These are phyloP conservation scores for Trichocomaceae sp. DNA, from an alignment of 2,329 filamentous ascomycete genomes.

Conservation along the genomic window DNA sequence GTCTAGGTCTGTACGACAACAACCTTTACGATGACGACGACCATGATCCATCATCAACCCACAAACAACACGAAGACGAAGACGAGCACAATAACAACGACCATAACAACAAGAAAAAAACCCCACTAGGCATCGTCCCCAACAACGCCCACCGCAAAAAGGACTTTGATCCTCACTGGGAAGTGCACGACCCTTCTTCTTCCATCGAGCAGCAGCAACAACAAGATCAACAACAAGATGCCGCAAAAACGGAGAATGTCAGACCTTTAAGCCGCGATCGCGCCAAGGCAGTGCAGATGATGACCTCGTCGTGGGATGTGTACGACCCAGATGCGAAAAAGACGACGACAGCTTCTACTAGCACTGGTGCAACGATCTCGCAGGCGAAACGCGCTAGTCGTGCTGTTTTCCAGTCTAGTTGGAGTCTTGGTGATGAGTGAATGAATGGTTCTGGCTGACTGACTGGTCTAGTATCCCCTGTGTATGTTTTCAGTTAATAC, in stretches of 20 bases:
- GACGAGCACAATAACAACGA: conserved; percentile 20
- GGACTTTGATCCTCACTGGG: conserved; percentile 72
- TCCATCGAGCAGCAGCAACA: conserved; percentile 19
- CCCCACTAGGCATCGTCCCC: conserved; percentile 59
- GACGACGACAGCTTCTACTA: conserved; percentile 15
- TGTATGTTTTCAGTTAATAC: not conserved
- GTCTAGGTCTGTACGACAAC: conserved; percentile 69
- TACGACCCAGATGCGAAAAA: conserved; percentile 32
- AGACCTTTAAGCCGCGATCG: conserved; percentile 51
- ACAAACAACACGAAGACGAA: conserved; percentile 16
- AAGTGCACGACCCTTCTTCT: conserved; percentile 56
- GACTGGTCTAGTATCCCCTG: too few relatives aligned
- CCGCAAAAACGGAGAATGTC: conserved; percentile 38
- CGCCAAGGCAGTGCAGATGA: conserved; percentile 65
- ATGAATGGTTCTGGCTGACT: too few relatives aligned
- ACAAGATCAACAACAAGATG: conserved; percentile 21
- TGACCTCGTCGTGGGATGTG: conserved; percentile 54
- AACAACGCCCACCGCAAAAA: conserved; percentile 68
- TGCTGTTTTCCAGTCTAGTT: conserved; percentile 32
- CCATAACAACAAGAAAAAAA: not conserved
- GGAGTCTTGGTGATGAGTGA: conserved; percentile 37
- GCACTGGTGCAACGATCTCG: conserved; percentile 3
- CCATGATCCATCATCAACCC: conserved; percentile 23
- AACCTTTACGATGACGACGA: conserved; percentile 62
- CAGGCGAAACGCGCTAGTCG: conserved; percentile 19